Conservation (phyloP, 192 early-diverging fungal genomes). For the Geranomyces variabilis region DNA sequence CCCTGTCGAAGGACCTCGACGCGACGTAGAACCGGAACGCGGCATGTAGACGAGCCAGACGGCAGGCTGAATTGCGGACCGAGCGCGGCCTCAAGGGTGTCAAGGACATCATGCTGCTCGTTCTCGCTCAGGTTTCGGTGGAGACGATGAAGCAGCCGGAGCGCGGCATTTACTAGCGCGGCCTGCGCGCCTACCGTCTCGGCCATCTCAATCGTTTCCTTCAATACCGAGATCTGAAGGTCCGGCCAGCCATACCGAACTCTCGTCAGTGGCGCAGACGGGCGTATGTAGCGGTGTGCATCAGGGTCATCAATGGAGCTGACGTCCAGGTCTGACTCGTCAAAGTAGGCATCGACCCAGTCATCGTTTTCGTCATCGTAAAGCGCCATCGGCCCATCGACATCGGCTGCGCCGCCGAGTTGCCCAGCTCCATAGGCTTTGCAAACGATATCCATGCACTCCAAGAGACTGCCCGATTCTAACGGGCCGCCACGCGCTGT, state of each 20-base stretch:
- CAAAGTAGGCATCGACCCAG: conserved; percentile 50
- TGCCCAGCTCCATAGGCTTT: conserved; percentile 60
- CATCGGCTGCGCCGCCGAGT: background rate
- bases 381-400: background rate
- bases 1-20: conserved; percentile 52
- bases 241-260: conserved; percentile 72
- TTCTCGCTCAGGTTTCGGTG: conserved; percentile 61
- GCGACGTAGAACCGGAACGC: conserved; percentile 44
- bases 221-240: conserved; percentile 75
- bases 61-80: background rate
- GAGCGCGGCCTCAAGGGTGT: conserved; percentile 51
- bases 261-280: conserved; percentile 15
- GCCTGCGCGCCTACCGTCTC: conserved; percentile 59
- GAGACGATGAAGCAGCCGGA: conserved; percentile 68
- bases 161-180: conserved; percentile 26
- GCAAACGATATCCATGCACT: conserved; percentile 68
- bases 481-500: background rate
- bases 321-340: conserved; percentile 41
- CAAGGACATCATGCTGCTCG: conserved; percentile 69
- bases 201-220: conserved; percentile 72
- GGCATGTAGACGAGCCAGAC: conserved; percentile 4
- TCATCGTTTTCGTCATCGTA: conserved; percentile 51
- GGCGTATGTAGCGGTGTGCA: background rate
- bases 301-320: background rate
- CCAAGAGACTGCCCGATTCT: conserved; percentile 59